Evolutionary conservation across 495 filamentous ascomycete species (phyloP).

Genomic region (Cladorrhinum samala): DNA sequence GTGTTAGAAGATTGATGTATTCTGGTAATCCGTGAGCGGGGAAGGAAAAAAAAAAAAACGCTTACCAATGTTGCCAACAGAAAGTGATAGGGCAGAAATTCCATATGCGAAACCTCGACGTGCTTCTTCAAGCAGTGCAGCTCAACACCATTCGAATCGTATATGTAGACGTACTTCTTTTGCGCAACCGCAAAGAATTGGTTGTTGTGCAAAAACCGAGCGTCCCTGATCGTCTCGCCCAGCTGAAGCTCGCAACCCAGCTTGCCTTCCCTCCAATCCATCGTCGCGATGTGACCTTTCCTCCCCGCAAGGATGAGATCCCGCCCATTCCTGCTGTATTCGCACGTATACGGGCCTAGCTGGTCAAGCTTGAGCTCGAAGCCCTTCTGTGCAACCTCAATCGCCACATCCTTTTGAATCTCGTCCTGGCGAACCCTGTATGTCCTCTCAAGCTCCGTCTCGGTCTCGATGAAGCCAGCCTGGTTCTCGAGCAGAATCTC

Average conservation of each 20-base stretch:
- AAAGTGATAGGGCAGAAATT: constrained; percentile 96
- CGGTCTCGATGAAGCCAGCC: constrained; percentile 82
- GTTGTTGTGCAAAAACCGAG: constrained; percentile 90
- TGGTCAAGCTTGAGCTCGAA: constrained; percentile 82
- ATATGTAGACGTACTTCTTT: constrained; percentile 91
- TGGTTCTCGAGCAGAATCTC: constrained; percentile 89
- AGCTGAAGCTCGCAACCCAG: constrained; percentile 87
- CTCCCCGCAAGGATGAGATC: constrained; percentile 78
- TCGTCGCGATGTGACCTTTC: constrained; percentile 92
- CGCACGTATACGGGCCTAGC: constrained; percentile 77
- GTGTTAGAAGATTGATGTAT: constrained; percentile 2
- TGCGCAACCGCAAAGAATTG: constrained; percentile 96
- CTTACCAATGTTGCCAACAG: constrained; percentile 78
- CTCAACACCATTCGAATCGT: constrained; percentile 83
- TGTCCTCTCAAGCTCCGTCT: constrained; percentile 80
- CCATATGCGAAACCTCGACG: constrained; percentile 87
- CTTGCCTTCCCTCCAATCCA: constrained; percentile 93
- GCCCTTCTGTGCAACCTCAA: constrained; percentile 82
- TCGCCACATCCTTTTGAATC: constrained; percentile 63
- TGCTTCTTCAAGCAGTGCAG: constrained; percentile 85
- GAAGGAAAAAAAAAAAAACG: constrained; percentile 6
- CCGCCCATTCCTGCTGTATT: constrained; percentile 85
- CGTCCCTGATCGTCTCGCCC: constrained; percentile 81
- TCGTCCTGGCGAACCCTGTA: constrained; percentile 89
- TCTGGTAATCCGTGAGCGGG: constrained; percentile 18